Evolutionary conservation across 305 asterid species (phyloP), one percentile per base, ranked within the genome.

Genomic region (Petunia hybrid): DNA sequence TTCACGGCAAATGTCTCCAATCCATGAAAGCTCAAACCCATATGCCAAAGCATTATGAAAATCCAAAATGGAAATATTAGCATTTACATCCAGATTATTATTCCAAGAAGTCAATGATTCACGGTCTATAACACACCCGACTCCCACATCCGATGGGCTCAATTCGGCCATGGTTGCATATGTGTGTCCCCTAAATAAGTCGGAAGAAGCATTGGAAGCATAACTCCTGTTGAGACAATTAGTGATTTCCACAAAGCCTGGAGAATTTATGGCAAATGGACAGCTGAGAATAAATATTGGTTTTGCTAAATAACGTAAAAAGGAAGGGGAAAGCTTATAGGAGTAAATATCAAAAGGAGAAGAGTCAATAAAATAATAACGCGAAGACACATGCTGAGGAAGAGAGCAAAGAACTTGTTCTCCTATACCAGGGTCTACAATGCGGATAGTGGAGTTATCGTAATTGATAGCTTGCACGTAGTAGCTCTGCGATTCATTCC

Each of bases 1-100:
- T 2, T 1, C 0, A 1, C 59, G 1, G 3, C 35, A 73, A 73
- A 48, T 1, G 8, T 10, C 1, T 3, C 0, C 0, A 56, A 74
- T 35, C 64, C 79, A 74, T 6, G 60, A 74, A 31, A 51, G 0
- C 79, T 74, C 79, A 74, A 74, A 74, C 1, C 48, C 79, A 74
- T 74, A 74, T 57, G 35, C 35, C 64, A 74, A 31, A 73, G 63
- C 63, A 35, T 73, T n/a, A 51, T 12, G 46, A 3, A 73, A 31
- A 46, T 55, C 51, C 53, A 55, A 2, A 6, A 75, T 55, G 6
- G 38, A 51, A 36, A 38, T n/a, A 55, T 3, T 4, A 0, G 61
- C 63, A 75, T 75, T 55, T 66, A 51, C 74, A 12, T 75, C 46
- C 7, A 35, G n/a, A 38, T 5, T 53, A 38, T 5, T 53, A 12